Conservation (phyloP, 2,329 filamentous ascomycete species). For the Penicillium rolfsii region DNA sequence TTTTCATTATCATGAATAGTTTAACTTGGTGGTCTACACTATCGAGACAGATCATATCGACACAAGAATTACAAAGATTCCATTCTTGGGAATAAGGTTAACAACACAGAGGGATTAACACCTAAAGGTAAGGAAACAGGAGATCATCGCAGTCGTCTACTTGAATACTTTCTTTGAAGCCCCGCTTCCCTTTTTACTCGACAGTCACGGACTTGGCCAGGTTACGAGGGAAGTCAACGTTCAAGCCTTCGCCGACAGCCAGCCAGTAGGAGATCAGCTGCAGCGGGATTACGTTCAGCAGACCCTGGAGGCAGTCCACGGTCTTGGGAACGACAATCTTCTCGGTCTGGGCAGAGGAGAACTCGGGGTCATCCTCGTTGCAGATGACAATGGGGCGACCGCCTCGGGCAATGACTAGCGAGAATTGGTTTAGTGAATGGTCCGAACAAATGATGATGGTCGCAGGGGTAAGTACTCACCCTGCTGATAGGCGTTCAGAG, state of each 20-base stretch:
- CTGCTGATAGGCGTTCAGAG: conserved; percentile 99
- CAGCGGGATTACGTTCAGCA: conserved; percentile 95
- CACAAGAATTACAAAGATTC: conserved; percentile 8
- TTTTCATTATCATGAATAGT: too few species aligned
- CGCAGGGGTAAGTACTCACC: conserved; percentile 54
- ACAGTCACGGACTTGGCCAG: conserved; percentile 98
- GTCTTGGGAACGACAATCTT: conserved; percentile 98
- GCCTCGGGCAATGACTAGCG: conserved; percentile 83
- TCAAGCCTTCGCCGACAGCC: conserved; percentile 90
- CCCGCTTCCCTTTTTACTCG: conserved; percentile 64
- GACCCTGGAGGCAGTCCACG: conserved; percentile 91
- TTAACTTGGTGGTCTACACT: too few species aligned
- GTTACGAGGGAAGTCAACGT: conserved; percentile 98
- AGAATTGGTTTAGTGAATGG: conserved; percentile 34
- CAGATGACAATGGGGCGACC: conserved; percentile 99
- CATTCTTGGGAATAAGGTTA: conserved; percentile 27
- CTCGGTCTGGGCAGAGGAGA: conserved; percentile 83
- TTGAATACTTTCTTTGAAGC: conserved; percentile 10
- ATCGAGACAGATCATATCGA: background rate
- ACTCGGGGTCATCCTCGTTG: conserved; percentile 87
- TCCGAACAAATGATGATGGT: conserved; percentile 13
- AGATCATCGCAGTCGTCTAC: conserved; percentile 33
- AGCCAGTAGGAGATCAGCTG: conserved; percentile 99
- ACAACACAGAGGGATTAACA: conserved; percentile 19
- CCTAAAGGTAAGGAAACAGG: conserved; percentile 28